Evolutionary conservation across 108 stramenopile species (phyloP).

Genomic region (Stephanodiscus minutulus): DNA sequence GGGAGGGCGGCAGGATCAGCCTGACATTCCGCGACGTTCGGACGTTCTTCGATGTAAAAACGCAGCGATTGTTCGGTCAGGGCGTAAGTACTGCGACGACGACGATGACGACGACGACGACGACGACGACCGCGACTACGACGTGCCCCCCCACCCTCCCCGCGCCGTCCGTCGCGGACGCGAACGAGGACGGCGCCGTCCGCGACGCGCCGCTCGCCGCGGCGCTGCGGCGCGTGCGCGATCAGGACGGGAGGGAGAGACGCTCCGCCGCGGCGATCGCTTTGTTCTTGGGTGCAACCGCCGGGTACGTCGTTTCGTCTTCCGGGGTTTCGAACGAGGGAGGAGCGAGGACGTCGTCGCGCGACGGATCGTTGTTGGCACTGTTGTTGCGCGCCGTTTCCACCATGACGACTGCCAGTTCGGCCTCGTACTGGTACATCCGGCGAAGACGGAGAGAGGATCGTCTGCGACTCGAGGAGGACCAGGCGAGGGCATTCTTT

Average conservation of each 20-base stretch:
- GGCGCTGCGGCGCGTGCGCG: conserved; percentile 17
- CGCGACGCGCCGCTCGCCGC: conserved; percentile 21
- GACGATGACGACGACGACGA: not conserved
- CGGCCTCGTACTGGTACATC: conserved; percentile 39
- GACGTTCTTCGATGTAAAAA: conserved; percentile 63
- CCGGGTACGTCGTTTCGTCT: conserved; percentile 32
- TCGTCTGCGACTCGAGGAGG: conserved; percentile 49
- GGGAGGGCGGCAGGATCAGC: conserved; percentile 55
- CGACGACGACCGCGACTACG: not conserved
- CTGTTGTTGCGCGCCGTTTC: conserved; percentile 21
- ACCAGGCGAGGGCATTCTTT: conserved; percentile 69
- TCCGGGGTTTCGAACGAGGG: conserved; percentile 3
- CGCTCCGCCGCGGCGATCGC: conserved; percentile 32
- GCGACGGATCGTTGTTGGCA: conserved; percentile 16
- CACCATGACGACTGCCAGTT: conserved; percentile 18
- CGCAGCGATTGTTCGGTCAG: conserved; percentile 66
- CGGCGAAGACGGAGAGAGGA: conserved; percentile 20
- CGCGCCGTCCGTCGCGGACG: not conserved
- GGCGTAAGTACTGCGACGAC: conserved; percentile 41
- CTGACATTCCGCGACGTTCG: conserved; percentile 69
- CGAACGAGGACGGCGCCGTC: conserved; percentile 21
- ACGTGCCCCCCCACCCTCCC: not conserved
- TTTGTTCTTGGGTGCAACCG: conserved; percentile 42
- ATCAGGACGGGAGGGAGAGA: conserved; percentile 48
- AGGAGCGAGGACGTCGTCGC: not conserved